These are phyloP conservation scores for Aureobasidium uvarum DNA, from an alignment of 2,329 filamentous ascomycete genomes.

Conservation along the genomic window DNA sequence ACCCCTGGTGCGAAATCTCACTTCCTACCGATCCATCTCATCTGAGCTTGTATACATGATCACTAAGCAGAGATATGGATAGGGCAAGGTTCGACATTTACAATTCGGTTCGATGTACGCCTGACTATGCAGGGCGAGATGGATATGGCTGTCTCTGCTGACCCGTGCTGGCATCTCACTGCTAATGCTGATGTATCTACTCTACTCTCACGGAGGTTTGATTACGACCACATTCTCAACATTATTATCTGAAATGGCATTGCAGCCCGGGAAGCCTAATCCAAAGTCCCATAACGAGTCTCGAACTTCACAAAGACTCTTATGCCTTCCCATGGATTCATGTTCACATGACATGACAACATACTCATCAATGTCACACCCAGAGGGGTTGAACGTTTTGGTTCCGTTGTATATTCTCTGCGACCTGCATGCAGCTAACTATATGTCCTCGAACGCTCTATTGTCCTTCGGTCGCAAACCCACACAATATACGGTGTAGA, in stretches of 20 bases:
- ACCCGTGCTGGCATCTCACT: background rate
- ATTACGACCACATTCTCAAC: background rate
- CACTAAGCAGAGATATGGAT: background rate
- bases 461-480: background rate
- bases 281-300: background rate
- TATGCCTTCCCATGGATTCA: background rate
- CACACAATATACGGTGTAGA: background rate
- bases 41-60: background rate
- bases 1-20: background rate
- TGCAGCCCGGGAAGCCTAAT: background rate
- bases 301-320: background rate
- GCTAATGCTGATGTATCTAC: background rate
- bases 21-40: background rate
- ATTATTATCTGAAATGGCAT: background rate
- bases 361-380: background rate
- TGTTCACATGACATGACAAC: background rate
- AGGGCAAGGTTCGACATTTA: background rate
- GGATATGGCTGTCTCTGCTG: background rate
- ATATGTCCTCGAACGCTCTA: background rate
- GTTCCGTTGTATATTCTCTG: background rate
- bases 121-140: slow-evolving; percentile 9
- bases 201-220: background rate
- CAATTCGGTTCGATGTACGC: background rate
- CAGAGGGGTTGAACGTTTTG: background rate
- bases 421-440: background rate